A percentile compares a stretch with the other conserved stretches of the same genome.
phyloP scores from a whole-genome alignment of 495 filamentous ascomycete species.

The Darksidea phi region DNA sequence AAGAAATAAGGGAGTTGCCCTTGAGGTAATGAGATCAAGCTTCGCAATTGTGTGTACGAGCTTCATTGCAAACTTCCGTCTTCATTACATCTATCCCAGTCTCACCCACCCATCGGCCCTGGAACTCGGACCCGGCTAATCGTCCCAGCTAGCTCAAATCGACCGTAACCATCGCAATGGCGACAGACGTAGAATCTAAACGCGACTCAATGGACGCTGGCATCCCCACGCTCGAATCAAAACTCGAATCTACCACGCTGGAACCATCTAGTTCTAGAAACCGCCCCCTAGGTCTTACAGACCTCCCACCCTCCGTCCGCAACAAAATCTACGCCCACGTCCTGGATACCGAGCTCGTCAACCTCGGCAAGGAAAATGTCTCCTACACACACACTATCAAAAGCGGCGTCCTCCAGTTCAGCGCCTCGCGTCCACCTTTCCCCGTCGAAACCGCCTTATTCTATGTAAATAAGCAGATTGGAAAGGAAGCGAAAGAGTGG shows the following conservation, averaged over 20 bases:
- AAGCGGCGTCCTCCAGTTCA: constrained; percentile 14
- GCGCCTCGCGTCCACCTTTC: constrained; percentile 19
- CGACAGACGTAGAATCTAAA: background rate
- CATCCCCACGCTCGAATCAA: background rate
- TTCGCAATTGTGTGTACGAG: no score
- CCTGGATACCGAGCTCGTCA: constrained; percentile 27
- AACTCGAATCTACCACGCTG: constrained; percentile 19
- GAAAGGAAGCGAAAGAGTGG: background rate
- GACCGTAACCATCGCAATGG: background rate
- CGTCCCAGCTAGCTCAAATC: background rate
- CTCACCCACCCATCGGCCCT: no score
- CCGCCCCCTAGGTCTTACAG: background rate
- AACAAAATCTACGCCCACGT: constrained; percentile 22
- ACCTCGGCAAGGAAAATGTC: constrained; percentile 13
- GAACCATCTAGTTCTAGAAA: background rate
- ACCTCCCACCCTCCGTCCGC: constrained; percentile 19
- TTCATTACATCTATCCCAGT: no score
- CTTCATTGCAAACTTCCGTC: no score
- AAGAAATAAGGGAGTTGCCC: no score
- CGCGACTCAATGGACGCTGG: constrained; percentile 24
- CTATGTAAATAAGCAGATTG: constrained; percentile 9
- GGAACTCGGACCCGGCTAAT: no score
- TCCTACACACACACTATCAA: constrained; percentile 20
- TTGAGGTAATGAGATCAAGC: no score
- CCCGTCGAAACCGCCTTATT: constrained; percentile 27